A percentile compares a stretch with the other conserved stretches of the same genome.
Conservation (phyloP, 1,284 basidiomycete genomes). For the Fomitopsis pinicola region DNA sequence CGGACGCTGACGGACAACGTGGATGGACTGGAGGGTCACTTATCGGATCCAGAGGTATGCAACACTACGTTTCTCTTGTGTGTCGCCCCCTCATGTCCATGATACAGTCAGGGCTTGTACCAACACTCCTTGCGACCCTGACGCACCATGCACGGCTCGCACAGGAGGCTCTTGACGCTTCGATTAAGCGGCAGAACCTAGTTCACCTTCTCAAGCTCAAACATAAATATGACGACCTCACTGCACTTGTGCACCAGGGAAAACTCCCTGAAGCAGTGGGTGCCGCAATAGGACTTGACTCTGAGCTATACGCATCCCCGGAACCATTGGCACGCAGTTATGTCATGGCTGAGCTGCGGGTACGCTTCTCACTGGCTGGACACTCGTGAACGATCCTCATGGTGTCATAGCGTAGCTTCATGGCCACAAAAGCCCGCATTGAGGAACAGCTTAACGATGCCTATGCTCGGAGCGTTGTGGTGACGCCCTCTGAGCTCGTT, state of each 20-base stretch:
- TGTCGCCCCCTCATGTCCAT: constrained; percentile 3
- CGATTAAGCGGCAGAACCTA: constrained; percentile 44
- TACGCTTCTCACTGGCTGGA: constrained; percentile 25
- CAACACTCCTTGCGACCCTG: constrained; percentile 48
- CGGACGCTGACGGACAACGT: constrained; percentile 48
- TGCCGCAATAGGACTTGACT: constrained; percentile 37
- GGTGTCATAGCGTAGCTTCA: constrained; percentile 44
- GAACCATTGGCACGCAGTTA: constrained; percentile 45
- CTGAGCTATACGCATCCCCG: constrained; percentile 45
- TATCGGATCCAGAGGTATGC: constrained; percentile 58
- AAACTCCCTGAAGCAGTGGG: constrained; percentile 56
- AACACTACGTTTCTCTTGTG: neutral
- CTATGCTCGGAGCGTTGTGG: constrained; percentile 51
- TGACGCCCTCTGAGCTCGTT: constrained; percentile 44
- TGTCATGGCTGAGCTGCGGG: constrained; percentile 55
- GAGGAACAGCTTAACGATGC: constrained; percentile 73
- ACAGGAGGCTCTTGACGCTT: constrained; percentile 54
- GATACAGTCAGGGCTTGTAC: constrained; percentile 59
- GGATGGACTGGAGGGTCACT: constrained; percentile 40
- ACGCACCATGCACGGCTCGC: constrained; percentile 53
- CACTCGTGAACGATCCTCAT: constrained; percentile 3
- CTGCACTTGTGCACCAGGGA: constrained; percentile 46
- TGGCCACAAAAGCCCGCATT: constrained; percentile 49
- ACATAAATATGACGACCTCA: constrained; percentile 38
- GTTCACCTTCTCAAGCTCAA: constrained; percentile 50